Base-by-base conservation (phyloP, 768 basidiomycete genomes). In the Psilocybe azurescens region DNA sequence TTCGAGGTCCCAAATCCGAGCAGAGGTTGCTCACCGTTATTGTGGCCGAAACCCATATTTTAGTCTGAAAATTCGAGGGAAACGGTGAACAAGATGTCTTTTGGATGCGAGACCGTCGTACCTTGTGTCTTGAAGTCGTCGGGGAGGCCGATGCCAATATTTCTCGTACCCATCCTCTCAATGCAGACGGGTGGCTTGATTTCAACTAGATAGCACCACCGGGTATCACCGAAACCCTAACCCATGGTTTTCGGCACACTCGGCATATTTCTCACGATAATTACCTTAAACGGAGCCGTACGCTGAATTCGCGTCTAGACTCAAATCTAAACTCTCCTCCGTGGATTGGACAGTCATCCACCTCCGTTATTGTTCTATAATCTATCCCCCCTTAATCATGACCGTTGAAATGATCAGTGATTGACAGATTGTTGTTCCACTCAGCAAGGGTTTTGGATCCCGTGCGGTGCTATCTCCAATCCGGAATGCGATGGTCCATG, bases 1-100 rank as follows among this genome's bases (percentile, higher is more conserved):
- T 56, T 36, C 29, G 46, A 24, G 33, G 24, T 46, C 55, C 30
- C 46, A 59, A 51, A 56, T 53, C 41, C 28, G 20, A 50, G 53
- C 10, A 33, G n/a, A 50, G 38, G 44, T 24, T 41, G 76, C 86
- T 71, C 48, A 89, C 88, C 89, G 86, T 92, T 92, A 80, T 91
- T 91, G 81, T 89, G 85, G 67, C 78, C 81, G 75, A 91, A 90
- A 86, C 89, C 90, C 90, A 91, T 92, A 69, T 73, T 76, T 79
- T 79, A 81, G 70, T 81, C 83, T 86, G 67, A 14, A 49, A 54
- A 66, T 53, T 59, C 39, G 20, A 58, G 62, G 63, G 56, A 64
- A 62, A 60, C 33, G 44, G n/a, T 64, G 60, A 44, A 72, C 64
- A n/a, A 33, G 52, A 51, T 39, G 60, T 57, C 50, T 14, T 49